Evolutionary conservation across 2,329 filamentous ascomycete species (phyloP), one percentile per base, ranked within the genome.

Genomic region (Aureobasidium lini): DNA sequence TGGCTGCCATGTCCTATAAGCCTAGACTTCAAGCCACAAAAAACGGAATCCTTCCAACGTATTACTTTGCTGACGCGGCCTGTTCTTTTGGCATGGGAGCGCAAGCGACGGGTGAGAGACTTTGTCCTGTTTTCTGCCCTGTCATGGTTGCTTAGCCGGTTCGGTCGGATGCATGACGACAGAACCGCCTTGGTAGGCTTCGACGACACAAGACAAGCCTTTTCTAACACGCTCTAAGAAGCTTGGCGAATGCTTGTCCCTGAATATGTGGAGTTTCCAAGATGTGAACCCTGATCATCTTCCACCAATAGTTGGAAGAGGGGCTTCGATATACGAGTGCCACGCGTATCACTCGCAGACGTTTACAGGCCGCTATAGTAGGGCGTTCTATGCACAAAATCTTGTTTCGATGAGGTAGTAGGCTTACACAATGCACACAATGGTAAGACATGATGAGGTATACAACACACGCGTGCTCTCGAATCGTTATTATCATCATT

Each of bases 1-100:
- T 32, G 39, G 37, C 50, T 43, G 50, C n/a, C 50, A 54, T 54
- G 49, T 37, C 13, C 50, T 54, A 42, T 54, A 54, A 52, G 48
- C 32, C 37, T 28, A 37, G 31, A 40, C 39, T 36, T 13, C 40
- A 44, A 46, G 52, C 52, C 50, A 54, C 50, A 54, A 29, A 23
- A 28, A 37, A 23, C 23, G 23, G 23, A 23, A 40, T 54, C 28
- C 50, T 32, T 13, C 39, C 10, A 18, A 28, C 15, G 39, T 54
- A 43, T n/a, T 28, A 23, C 28, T 13, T 16, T 23, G 40, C 39
- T 56, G 52, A 56, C 52, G 52, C 52, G 52, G 40, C 52, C 52
- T 46, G 29, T 7, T 36, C 18, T 16, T 52, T 50, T 37, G 47
- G 18, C 32, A 28, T 29, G 34, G 34, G 28, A 50, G 13, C 28